phyloP scores from a whole-genome alignment of 1,139 yeast species.

The Pneumocystis wakefieldiae region DNA sequence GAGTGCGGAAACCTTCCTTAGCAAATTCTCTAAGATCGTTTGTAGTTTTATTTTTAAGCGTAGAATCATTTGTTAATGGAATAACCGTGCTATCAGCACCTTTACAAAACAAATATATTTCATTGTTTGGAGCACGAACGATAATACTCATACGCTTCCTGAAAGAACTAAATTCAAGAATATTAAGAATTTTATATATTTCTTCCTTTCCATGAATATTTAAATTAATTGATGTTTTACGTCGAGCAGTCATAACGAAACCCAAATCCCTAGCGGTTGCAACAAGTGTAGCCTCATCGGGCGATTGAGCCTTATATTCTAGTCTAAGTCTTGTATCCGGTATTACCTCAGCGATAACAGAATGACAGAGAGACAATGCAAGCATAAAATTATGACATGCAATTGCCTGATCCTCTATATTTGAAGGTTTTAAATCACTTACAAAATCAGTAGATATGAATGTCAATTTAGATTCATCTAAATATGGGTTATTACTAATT shows the following conservation, averaged over 20 bases:
- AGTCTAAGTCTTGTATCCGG: slow-evolving; percentile 39
- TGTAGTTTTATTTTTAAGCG: slow-evolving; percentile 52
- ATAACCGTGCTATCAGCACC: slow-evolving; percentile 89
- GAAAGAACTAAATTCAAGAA: slow-evolving; percentile 75
- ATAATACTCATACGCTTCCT: slow-evolving; percentile 96
- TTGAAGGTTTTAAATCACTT: slow-evolving; percentile 36
- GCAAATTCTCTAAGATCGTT: slow-evolving; percentile 82
- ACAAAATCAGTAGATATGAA: slow-evolving; percentile 61
- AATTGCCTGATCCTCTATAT: slow-evolving; percentile 42
- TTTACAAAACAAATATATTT: slow-evolving; percentile 53
- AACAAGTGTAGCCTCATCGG: slow-evolving; percentile 94
- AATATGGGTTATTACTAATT: slow-evolving; percentile 40
- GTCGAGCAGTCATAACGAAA: slow-evolving; percentile 60
- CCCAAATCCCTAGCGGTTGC: slow-evolving; percentile 89
- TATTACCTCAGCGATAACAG: slow-evolving; percentile 58
- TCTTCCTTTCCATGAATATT: slow-evolving; percentile 59
- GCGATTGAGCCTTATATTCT: slow-evolving; percentile 85
- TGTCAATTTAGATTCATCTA: slow-evolving; percentile 52
- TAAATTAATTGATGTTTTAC: slow-evolving; percentile 53
- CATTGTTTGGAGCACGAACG: slow-evolving; percentile 44
- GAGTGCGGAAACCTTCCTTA: slow-evolving; percentile 89
- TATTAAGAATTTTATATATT: slow-evolving; percentile 61
- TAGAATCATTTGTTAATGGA: slow-evolving; percentile 36
- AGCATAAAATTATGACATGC: slow-evolving; percentile 70
- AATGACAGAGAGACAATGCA: slow-evolving; percentile 79